These are phyloP conservation scores for Penicillium canescens DNA, from an alignment of 495 filamentous ascomycete genomes.

Conservation along the genomic window DNA sequence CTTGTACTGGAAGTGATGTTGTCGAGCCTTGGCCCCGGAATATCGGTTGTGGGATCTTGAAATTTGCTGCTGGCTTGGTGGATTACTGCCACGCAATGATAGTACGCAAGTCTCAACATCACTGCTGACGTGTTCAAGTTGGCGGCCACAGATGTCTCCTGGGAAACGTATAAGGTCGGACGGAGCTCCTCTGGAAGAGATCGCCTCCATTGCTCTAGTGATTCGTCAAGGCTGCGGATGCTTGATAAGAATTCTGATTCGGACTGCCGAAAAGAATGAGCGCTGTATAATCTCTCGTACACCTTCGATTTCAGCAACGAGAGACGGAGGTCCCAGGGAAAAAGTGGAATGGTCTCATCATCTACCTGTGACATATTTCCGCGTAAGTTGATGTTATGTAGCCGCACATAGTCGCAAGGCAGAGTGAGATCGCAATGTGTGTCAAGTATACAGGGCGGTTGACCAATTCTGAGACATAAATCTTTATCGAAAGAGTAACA, in stretches of 20 bases:
- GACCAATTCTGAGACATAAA: slow-evolving; percentile 37
- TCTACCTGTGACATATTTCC: slow-evolving; percentile 2
- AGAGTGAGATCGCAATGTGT: slow-evolving; percentile 40
- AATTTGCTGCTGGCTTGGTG: slow-evolving; percentile 36
- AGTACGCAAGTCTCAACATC: slow-evolving; percentile 38
- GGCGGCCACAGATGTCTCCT: slow-evolving; percentile 2
- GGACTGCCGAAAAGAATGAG: too few relatives aligned
- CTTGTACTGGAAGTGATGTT: slow-evolving; percentile 13
- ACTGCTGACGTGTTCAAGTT: slow-evolving; percentile 22
- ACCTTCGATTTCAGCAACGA: slow-evolving; percentile 36
- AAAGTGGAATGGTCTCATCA: slow-evolving; percentile 25
- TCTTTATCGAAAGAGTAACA: slow-evolving; percentile 45
- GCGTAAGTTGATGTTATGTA: slow-evolving; percentile 13
- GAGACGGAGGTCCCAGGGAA: slow-evolving; percentile 35
- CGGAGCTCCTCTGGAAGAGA: slow-evolving; percentile 15
- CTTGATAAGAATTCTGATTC: slow-evolving; percentile 32
- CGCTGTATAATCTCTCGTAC: too few relatives aligned
- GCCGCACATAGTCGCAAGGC: slow-evolving; percentile 23
- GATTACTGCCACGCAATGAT: slow-evolving; percentile 37
- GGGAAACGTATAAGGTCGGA: slow-evolving; percentile 9
- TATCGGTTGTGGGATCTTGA: too few relatives aligned
- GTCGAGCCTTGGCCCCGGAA: slow-evolving; percentile 17
- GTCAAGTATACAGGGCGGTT: slow-evolving; percentile 38
- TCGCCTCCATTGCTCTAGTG: slow-evolving; percentile 38
- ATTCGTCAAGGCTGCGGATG: slow-evolving; percentile 39